phyloP scores from a whole-genome alignment of 2,329 filamentous ascomycete genomes.

The Xylariaceae sp. region DNA sequence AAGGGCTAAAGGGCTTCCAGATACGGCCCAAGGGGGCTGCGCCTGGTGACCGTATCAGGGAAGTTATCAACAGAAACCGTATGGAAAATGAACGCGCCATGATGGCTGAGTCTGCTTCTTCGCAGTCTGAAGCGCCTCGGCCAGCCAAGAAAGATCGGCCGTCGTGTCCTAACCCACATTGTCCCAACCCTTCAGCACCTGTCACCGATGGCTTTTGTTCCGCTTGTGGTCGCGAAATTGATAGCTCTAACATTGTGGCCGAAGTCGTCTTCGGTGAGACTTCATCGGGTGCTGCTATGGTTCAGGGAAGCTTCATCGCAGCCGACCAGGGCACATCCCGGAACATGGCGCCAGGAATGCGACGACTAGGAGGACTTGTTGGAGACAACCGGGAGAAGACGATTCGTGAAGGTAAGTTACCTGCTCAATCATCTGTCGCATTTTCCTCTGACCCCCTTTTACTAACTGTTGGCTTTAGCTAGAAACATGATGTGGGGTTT shows the following conservation, averaged over 20 bases:
- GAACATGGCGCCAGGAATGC: constrained; percentile 57
- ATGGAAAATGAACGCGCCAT: constrained; percentile 26
- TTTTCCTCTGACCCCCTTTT: neutral
- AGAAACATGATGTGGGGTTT: constrained; percentile 57
- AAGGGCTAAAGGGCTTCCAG: constrained; percentile 31
- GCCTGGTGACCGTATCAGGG: constrained; percentile 47
- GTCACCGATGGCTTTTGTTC: constrained; percentile 66
- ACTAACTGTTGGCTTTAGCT: constrained; percentile 30
- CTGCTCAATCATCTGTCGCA: neutral
- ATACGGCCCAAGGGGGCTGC: constrained; percentile 43
- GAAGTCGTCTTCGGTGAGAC: constrained; percentile 91
- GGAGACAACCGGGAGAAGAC: constrained; percentile 55
- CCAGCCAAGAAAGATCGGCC: constrained; percentile 21
- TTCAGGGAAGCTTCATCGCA: constrained; percentile 83
- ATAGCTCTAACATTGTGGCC: constrained; percentile 82
- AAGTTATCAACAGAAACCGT: constrained; percentile 31
- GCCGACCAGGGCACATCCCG: constrained; percentile 79
- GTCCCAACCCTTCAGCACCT: constrained; percentile 50
- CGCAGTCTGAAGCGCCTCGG: constrained; percentile 17
- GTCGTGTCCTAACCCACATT: constrained; percentile 54
- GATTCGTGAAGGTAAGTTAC: constrained; percentile 43
- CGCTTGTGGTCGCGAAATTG: constrained; percentile 77
- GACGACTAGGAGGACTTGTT: constrained; percentile 50
- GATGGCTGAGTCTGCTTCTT: constrained; percentile 22
- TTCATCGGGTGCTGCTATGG: constrained; percentile 76